phyloP scores from a whole-genome alignment of 257 asterid species.

The Solanum phureja region DNA sequence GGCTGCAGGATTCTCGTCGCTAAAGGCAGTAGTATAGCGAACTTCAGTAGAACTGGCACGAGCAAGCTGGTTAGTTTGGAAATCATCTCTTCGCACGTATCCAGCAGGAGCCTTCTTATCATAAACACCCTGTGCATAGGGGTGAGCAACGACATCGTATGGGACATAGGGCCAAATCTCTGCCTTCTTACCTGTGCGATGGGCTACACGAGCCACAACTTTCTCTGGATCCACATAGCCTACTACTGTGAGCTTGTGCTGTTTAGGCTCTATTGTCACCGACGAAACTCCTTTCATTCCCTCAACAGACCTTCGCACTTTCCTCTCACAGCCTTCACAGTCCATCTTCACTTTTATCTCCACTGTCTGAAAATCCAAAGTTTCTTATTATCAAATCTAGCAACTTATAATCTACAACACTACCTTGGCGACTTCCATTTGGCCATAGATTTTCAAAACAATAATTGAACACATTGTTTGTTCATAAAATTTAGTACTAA shows the following conservation, averaged over 20 bases:
- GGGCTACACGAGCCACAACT: constrained; percentile 80
- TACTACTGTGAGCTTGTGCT: constrained; percentile 74
- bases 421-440: not conserved
- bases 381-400: not conserved
- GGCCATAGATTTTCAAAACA: not conserved
- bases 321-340: constrained; percentile 94
- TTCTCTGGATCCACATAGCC: constrained; percentile 83
- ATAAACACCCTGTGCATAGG: constrained; percentile 78
- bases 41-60: constrained; percentile 92
- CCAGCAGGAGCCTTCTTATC: constrained; percentile 96
- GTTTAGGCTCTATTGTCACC: constrained; percentile 56
- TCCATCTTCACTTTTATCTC: constrained; percentile 91
- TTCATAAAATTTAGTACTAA: too few species aligned
- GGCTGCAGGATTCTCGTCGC: constrained; percentile 81
- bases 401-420: not conserved
- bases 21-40: constrained; percentile 91
- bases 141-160: constrained; percentile 84
- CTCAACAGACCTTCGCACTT: constrained; percentile 69
- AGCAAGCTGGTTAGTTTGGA: constrained; percentile 45
- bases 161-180: constrained; percentile 99
- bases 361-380: constrained; percentile 45
- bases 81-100: constrained; percentile 44
- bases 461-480: too few species aligned
- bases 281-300: constrained; percentile 98
- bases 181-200: constrained; percentile 85